Evolutionary conservation across 805 yeast genomes (phyloP).

Genomic region (Yamadazyma nakazawae): DNA sequence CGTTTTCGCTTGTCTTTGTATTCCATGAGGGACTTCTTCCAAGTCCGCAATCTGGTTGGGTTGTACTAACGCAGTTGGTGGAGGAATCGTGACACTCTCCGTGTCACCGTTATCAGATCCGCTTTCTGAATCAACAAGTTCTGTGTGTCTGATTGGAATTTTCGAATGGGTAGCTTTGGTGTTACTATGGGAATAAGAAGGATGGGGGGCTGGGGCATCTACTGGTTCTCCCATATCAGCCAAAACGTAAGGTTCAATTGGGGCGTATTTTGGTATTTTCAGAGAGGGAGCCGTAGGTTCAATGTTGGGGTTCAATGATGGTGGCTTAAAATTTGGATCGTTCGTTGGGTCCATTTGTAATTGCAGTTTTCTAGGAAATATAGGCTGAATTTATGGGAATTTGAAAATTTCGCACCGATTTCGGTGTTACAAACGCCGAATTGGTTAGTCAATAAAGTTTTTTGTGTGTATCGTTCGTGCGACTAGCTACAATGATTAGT

Average conservation of each 20-base stretch:
- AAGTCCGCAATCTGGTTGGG: constrained; percentile 63
- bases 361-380: neutral
- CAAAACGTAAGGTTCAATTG: constrained; percentile 73
- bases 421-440: neutral
- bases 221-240: constrained; percentile 70
- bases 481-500: neutral
- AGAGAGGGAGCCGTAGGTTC: constrained; percentile 67
- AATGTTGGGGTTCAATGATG: constrained; percentile 59
- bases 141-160: constrained; percentile 57
- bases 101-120: constrained; percentile 1
- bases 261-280: constrained; percentile 67
- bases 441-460: neutral
- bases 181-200: constrained; percentile 19
- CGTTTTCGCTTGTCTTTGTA: constrained; percentile 77
- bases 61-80: constrained; percentile 11
- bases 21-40: constrained; percentile 96
- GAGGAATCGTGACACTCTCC: constrained; percentile 1
- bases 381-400: neutral
- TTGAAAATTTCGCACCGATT: neutral
- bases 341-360: constrained; percentile 81
- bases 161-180: constrained; percentile 21
- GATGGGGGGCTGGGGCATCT: constrained; percentile 70
- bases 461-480: neutral
- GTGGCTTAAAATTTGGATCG: constrained; percentile 88
- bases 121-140: constrained; percentile 35